These are phyloP conservation scores for Didymella exigua DNA, from an alignment of 2,329 filamentous ascomycete genomes.

Conservation along the genomic window DNA sequence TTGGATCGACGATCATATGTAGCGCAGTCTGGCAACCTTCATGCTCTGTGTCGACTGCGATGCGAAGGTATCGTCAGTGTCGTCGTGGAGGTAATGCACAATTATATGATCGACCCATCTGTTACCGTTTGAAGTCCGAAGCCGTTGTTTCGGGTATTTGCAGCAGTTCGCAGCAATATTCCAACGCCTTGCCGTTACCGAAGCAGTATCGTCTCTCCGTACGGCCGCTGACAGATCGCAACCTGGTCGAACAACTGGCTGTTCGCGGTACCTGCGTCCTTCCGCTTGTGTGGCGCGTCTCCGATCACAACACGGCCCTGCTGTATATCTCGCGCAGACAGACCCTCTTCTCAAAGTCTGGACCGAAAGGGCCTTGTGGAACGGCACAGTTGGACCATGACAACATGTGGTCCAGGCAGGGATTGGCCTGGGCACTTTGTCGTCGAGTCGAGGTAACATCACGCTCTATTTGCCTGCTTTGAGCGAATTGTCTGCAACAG, in stretches of 20 bases:
- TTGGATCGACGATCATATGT: not conserved
- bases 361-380: slow-evolving; percentile 21
- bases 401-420: not conserved
- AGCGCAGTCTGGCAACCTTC: not conserved
- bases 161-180: slow-evolving; percentile 34
- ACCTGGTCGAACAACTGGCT: slow-evolving; percentile 25
- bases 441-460: not conserved
- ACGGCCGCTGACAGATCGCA: slow-evolving; percentile 30
- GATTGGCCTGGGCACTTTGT: not conserved
- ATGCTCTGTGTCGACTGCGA: not conserved
- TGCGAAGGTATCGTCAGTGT: not conserved
- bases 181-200: slow-evolving; percentile 29
- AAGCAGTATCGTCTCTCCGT: slow-evolving; percentile 24
- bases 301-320: slow-evolving; percentile 10
- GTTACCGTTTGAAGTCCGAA: slow-evolving; percentile 6
- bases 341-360: slow-evolving; percentile 5
- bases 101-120: slow-evolving; percentile 9
- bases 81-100: slow-evolving; percentile 4
- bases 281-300: slow-evolving; percentile 26
- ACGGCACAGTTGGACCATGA: slow-evolving; percentile 21
- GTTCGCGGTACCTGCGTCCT: slow-evolving; percentile 35
- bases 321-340: slow-evolving; percentile 8
- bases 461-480: not conserved
- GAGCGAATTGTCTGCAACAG: not conserved
- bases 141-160: slow-evolving; percentile 34